A percentile compares a stretch with the other conserved stretches of the same genome.
Evolutionary conservation across 179 eudicot genomes (phyloP).

Genomic region (Beta macrorhiza): DNA sequence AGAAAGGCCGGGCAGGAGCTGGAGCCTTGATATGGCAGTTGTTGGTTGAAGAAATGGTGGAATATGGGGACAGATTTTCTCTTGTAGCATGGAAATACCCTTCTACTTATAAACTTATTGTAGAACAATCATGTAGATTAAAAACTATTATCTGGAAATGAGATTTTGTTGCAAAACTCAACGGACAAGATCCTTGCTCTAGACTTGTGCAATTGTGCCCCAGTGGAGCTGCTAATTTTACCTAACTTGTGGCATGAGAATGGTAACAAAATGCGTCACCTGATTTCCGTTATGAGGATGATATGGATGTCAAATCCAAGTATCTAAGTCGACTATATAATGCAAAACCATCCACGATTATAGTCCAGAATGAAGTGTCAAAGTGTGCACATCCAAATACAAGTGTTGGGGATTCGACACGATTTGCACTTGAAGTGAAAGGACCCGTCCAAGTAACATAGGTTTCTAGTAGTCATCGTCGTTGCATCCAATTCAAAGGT

Average conservation of each 20-base stretch:
- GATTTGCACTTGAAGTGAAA: background rate
- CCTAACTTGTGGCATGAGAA: too few relatives aligned
- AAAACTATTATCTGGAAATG: slow-evolving; percentile 22
- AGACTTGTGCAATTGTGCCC: slow-evolving; percentile 10
- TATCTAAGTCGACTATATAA: too few relatives aligned
- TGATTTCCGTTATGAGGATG: too few relatives aligned
- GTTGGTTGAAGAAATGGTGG: slow-evolving; percentile 50
- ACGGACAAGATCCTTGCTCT: slow-evolving; percentile 35
- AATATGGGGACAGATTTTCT: slow-evolving; percentile 47
- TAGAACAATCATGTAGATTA: slow-evolving; percentile 52
- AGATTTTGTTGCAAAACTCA: slow-evolving; percentile 7
- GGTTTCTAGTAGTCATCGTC: background rate
- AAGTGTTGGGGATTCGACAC: too few relatives aligned
- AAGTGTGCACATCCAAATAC: too few relatives aligned
- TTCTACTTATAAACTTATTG: slow-evolving; percentile 39
- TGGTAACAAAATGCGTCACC: too few relatives aligned
- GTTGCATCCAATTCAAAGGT: background rate
- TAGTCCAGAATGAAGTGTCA: too few relatives aligned
- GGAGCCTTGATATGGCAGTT: slow-evolving; percentile 65
- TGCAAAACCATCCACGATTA: too few relatives aligned
- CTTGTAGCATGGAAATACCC: slow-evolving; percentile 51
- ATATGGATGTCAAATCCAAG: too few relatives aligned
- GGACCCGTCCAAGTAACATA: background rate
- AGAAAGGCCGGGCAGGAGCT: slow-evolving; percentile 47
- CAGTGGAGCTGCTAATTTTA: slow-evolving; percentile 8